Evolutionary conservation across 2,329 filamentous ascomycete species (phyloP), one percentile per base, ranked within the genome.

Genomic region (Furcasterigmium sp.): DNA sequence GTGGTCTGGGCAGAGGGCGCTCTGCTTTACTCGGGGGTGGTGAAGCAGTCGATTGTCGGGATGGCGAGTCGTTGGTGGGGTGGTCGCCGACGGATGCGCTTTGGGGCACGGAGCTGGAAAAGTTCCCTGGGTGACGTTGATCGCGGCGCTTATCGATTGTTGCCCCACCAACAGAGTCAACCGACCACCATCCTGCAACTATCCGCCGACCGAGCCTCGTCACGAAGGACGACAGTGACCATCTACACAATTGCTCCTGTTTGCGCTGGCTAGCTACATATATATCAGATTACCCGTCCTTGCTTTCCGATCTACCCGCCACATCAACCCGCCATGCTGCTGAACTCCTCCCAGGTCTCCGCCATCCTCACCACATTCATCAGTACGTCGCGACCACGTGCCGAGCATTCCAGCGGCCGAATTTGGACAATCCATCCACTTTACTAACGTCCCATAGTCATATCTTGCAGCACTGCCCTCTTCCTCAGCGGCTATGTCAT

Each of bases 401-500:
- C 26, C 41, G 39, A 44, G 41, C 29, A 46, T 37, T 46, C 43
- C 49, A 48, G 4, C 20, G 15, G 17, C 13, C 2, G 28, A n/a
- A n/a, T n/a, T n/a, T n/a, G n/a, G n/a, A n/a, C n/a, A n/a, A n/a
- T n/a, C n/a, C n/a, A n/a, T n/a, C n/a, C n/a, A n/a, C n/a, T 26
- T 26, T 26, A 17, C 32, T 35, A 18, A 35, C 32, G 11, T 11
- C 44, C 15, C 29, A 23, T 46, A 84, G 85, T 95, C 46, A 69
- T 87, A 50, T 61, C 87, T 20, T 95, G 88, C 64, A 95, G 90
- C 3, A 63, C 83, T 29, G 78, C 90, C 5, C 80, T 96, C 20
- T 96, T 96, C 62, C 73, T 95, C 25, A 89, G 87, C 41, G 91
- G 91, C 56, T 95, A 94, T 62, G 78, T 83, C 3, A 76, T 95